Percentiles rank a stretch among this genome's conserved stretches.
Evolutionary conservation across 176 grass and related monocot genomes (phyloP).

Genomic region (Stipa capillata): DNA sequence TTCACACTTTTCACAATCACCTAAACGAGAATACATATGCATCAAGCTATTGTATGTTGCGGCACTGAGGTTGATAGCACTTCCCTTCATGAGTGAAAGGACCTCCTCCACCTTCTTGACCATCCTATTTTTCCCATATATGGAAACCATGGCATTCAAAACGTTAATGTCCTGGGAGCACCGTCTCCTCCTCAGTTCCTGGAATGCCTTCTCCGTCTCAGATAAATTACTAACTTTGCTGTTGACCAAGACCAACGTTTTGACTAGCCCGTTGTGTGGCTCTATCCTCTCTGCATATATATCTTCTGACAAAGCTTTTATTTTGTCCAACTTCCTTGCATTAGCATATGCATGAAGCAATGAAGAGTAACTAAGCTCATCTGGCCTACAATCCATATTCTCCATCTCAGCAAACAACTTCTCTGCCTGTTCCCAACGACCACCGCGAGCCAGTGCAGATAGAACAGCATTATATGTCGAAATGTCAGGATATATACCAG

Average conservation of each 20-base stretch:
- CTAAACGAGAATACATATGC: slow-evolving; percentile 86
- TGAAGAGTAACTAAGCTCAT: slow-evolving; percentile 83
- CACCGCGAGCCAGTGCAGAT: slow-evolving; percentile 68
- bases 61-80: slow-evolving; percentile 53
- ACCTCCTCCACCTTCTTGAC: slow-evolving; percentile 70
- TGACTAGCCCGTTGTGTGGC: slow-evolving; percentile 55
- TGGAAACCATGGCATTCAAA: slow-evolving; percentile 81
- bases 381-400: slow-evolving; percentile 58
- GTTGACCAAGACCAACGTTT: slow-evolving; percentile 79
- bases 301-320: slow-evolving; percentile 55
- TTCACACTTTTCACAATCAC: slow-evolving; percentile 77
- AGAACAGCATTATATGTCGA: slow-evolving; percentile 82
- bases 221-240: slow-evolving; percentile 72
- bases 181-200: slow-evolving; percentile 47
- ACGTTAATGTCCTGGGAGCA: slow-evolving; percentile 76
- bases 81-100: slow-evolving; percentile 61
- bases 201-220: slow-evolving; percentile 62
- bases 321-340: slow-evolving; percentile 52
- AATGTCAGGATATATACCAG: slow-evolving; percentile 65
- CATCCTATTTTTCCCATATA: slow-evolving; percentile 81
- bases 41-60: slow-evolving; percentile 85
- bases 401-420: slow-evolving; percentile 78
- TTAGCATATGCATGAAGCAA: slow-evolving; percentile 92
- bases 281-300: slow-evolving; percentile 67
- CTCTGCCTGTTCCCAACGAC: slow-evolving; percentile 67